Conservation (phyloP, 2,329 filamentous ascomycete genomes). For the Mycosphaerella arachidis region DNA sequence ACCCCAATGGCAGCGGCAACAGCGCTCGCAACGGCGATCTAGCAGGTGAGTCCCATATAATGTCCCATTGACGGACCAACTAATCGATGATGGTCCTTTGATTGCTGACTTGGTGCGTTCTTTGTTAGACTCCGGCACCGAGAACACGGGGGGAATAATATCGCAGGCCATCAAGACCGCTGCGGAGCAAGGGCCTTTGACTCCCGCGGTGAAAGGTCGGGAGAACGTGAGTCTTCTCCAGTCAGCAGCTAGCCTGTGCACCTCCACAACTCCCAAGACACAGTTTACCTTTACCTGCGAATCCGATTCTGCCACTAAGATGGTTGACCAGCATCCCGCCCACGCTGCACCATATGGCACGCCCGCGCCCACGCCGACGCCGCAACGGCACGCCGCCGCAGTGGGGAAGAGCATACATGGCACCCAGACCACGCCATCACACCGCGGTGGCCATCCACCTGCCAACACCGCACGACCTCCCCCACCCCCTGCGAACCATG, state of each 20-base stretch:
- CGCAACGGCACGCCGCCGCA: conserved; percentile 11
- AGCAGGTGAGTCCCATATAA: conserved; percentile 20
- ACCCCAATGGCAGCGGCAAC: conserved; percentile 17
- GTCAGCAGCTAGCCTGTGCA: conserved; percentile 48
- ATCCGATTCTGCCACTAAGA: conserved; percentile 75
- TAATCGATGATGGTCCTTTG: background rate
- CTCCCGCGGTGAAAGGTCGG: conserved; percentile 62
- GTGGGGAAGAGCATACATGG: conserved; percentile 17
- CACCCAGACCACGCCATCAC: conserved; percentile 29
- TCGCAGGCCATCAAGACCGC: conserved; percentile 88
- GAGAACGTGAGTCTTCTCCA: conserved; percentile 71
- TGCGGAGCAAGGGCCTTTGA: conserved; percentile 58
- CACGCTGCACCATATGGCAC: conserved; percentile 16
- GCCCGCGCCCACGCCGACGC: conserved; percentile 21
- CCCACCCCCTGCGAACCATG: conserved; percentile 24
- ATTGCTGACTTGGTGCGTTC: conserved; percentile 8
- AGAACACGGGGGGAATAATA: conserved; percentile 64
- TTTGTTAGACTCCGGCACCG: conserved; percentile 43
- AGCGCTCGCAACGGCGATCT: conserved; percentile 13
- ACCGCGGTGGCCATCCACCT: conserved; percentile 12
- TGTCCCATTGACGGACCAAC: background rate
- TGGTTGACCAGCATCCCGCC: conserved; percentile 45
- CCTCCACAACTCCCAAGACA: conserved; percentile 63
- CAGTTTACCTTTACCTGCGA: conserved; percentile 98
- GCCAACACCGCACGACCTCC: conserved; percentile 15